These are phyloP conservation scores for Aureobasidium zeae DNA, from an alignment of 2,329 filamentous ascomycete species.

Conservation along the genomic window DNA sequence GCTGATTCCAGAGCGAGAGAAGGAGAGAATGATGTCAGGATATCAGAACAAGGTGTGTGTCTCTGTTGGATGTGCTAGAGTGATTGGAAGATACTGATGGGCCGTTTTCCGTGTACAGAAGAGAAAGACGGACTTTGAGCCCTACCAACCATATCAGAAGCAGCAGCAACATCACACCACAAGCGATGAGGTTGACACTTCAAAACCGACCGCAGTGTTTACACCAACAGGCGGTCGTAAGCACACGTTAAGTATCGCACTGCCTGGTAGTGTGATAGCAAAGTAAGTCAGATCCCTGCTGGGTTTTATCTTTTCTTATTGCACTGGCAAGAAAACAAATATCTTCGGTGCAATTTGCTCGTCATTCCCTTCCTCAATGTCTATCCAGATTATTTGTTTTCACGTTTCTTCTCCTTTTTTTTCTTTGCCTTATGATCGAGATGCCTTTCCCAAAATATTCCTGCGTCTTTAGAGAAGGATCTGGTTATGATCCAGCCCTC, in stretches of 20 bases:
- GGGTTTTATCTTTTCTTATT: too few relatives aligned
- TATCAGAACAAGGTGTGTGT: slow-evolving; percentile 10
- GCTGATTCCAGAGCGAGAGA: neutral
- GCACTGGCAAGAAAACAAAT: neutral
- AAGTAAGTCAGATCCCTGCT: slow-evolving; percentile 53
- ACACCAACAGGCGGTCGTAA: slow-evolving; percentile 53
- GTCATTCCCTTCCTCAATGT: neutral
- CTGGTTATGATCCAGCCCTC: too few relatives aligned
- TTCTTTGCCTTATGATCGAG: too few relatives aligned
- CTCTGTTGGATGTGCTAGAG: neutral
- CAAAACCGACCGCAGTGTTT: slow-evolving; percentile 62
- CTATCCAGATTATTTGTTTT: neutral
- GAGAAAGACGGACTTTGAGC: slow-evolving; percentile 21
- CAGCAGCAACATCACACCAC: slow-evolving; percentile 18
- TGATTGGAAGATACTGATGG: neutral
- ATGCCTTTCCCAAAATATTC: too few relatives aligned
- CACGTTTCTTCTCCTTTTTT: too few relatives aligned
- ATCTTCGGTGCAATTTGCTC: neutral
- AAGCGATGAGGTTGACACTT: slow-evolving; percentile 38
- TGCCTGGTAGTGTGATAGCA: slow-evolving; percentile 68
- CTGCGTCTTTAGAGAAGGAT: too few relatives aligned
- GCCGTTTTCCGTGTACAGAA: slow-evolving; percentile 19
- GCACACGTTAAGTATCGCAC: slow-evolving; percentile 67
- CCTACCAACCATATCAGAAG: slow-evolving; percentile 11
- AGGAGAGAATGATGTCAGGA: neutral